phyloP scores from a whole-genome alignment of 371 early-diverging fungal genomes.

The Syncephalastrum racemosum region DNA sequence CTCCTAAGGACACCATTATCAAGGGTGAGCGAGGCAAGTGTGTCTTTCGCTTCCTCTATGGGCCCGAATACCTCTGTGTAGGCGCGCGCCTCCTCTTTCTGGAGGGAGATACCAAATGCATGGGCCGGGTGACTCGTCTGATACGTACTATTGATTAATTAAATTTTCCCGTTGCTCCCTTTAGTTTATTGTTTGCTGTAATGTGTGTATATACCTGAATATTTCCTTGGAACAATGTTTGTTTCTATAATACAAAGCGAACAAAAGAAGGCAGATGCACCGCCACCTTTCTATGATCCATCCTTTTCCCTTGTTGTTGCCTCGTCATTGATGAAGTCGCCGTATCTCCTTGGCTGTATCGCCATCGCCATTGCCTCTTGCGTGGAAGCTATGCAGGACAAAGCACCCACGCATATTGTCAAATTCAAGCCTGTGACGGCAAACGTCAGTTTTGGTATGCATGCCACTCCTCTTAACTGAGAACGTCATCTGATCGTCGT shows the following conservation, averaged over 20 bases:
- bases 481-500: neutral
- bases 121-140: conserved; percentile 74
- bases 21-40: conserved; percentile 40
- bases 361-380: conserved; percentile 2
- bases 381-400: neutral
- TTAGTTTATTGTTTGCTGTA: too few relatives aligned
- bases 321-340: too few relatives aligned
- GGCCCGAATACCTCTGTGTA: conserved; percentile 77
- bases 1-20: conserved; percentile 3
- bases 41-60: conserved; percentile 71
- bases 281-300: too few relatives aligned
- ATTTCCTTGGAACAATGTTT: too few relatives aligned
- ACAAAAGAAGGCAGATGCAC: too few relatives aligned
- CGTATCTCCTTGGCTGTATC: too few relatives aligned
- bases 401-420: conserved; percentile 19
- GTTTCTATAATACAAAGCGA: too few relatives aligned
- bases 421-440: conserved; percentile 14
- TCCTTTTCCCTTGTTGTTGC: too few relatives aligned
- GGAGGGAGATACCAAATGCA: conserved; percentile 84
- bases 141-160: neutral
- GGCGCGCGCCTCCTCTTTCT: conserved; percentile 77
- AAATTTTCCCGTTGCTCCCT: too few relatives aligned
- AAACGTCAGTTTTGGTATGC: conserved; percentile 9
- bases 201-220: too few relatives aligned
- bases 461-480: neutral